phyloP scores from a whole-genome alignment of 2,329 filamentous ascomycete genomes.

The Hortaea werneckii region DNA sequence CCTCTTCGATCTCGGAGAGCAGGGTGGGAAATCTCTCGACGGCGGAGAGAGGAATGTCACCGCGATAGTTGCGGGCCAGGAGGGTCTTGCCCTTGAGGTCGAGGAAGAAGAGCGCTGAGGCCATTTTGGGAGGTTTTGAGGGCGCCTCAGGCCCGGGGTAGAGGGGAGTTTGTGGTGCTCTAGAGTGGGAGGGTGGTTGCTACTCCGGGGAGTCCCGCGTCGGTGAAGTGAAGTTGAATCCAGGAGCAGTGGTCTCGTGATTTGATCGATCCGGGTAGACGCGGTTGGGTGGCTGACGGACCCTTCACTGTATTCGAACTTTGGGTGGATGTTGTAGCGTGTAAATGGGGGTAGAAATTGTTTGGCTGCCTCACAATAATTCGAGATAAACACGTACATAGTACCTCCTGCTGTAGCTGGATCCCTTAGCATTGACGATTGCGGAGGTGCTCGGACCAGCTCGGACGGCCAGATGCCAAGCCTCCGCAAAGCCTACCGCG shows the following conservation, averaged over 20 bases:
- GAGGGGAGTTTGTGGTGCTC: neutral
- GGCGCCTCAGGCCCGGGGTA: slow-evolving; percentile 16
- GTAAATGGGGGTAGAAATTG: too few relatives aligned
- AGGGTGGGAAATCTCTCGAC: slow-evolving; percentile 96
- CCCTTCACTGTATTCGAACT: too few relatives aligned
- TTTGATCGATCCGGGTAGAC: too few relatives aligned
- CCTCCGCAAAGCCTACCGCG: slow-evolving; percentile 1
- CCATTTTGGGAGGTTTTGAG: slow-evolving; percentile 51
- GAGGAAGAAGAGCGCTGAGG: slow-evolving; percentile 95
- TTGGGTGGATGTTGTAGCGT: too few relatives aligned
- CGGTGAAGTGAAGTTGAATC: too few relatives aligned
- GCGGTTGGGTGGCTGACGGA: too few relatives aligned
- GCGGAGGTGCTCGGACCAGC: slow-evolving; percentile 10
- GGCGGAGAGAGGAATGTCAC: slow-evolving; percentile 97
- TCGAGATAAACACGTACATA: too few relatives aligned
- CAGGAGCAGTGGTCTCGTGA: too few relatives aligned
- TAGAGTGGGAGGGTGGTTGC: too few relatives aligned
- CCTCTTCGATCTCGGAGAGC: slow-evolving; percentile 96
- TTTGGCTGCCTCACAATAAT: too few relatives aligned
- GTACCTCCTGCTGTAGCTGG: too few relatives aligned
- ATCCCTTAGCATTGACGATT: neutral
- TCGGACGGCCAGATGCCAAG: slow-evolving; percentile 1
- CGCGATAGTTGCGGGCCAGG: slow-evolving; percentile 93
- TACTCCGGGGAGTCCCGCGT: too few relatives aligned
- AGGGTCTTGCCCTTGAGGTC: slow-evolving; percentile 99